Conservation (phyloP, 208 protist species). For the Acanthamoeba triangularis region DNA sequence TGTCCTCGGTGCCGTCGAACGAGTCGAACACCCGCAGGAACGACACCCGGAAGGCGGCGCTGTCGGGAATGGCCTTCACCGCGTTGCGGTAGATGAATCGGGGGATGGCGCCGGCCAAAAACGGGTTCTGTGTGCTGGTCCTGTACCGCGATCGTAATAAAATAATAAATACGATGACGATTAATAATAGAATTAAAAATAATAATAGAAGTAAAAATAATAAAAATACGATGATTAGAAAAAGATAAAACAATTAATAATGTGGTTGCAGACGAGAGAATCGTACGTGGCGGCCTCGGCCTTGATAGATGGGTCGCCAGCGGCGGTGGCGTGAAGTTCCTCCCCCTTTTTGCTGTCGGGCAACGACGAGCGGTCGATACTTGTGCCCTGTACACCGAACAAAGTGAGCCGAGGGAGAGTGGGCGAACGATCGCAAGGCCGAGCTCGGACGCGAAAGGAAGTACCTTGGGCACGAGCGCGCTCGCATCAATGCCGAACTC, state of each 20-base stretch:
- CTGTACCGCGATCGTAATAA: neutral
- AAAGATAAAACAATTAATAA: neutral
- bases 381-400: neutral
- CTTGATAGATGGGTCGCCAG: neutral
- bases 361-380: neutral
- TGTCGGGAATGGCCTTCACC: slow-evolving; percentile 2
- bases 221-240: neutral
- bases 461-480: slow-evolving; percentile 3
- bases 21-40: slow-evolving; percentile 38
- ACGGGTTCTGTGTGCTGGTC: neutral
- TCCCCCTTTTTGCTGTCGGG: neutral
- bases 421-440: neutral
- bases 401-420: neutral
- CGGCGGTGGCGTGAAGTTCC: neutral
- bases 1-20: slow-evolving; percentile 25
- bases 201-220: neutral
- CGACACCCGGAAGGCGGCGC: neutral
- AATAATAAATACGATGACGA: neutral
- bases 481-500: neutral
- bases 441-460: neutral
- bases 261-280: neutral
- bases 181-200: neutral
- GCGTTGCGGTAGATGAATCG: slow-evolving; percentile 33
- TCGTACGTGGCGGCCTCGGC: neutral
- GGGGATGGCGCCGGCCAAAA: slow-evolving; percentile 53